Evolutionary conservation across 78 protist species (phyloP), one percentile per base, ranked within the genome.

Genomic region (Isochrysis galbana): DNA sequence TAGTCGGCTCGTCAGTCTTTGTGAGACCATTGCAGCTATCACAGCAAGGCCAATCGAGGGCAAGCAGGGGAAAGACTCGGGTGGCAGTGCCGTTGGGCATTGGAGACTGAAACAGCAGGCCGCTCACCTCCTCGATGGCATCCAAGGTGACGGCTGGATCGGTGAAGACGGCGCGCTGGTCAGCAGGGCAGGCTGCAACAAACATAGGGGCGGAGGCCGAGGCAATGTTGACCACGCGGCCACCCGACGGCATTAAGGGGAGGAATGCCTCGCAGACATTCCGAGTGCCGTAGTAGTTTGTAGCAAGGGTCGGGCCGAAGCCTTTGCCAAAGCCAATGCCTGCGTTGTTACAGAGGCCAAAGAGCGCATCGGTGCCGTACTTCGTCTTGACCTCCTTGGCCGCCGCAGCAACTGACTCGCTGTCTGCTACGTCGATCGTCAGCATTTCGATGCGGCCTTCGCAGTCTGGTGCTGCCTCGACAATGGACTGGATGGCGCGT

Each of bases 311-410:
- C 41, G 10, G 69, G n/a, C 36, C 34, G 34, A 86, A 45, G 21
- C 39, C 4, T 19, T 23, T 1, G 38, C 90, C 90, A 45, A 86
- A 86, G 25, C 90, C 90, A 22, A 86, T 17, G 54, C 91, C 91
- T 22, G 91, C 91, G 46, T 89, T 89, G 91, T 89, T 89, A 61
- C n/a, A 25, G 29, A 84, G 29, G 89, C 72, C 89, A 17, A 45
- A 21, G 67, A 84, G 89, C 45, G 72, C 25, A 4, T 47, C 89
- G 29, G 7, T 1, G n/a, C 26, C n/a, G 3, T 21, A 69, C 17
- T 39, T 2, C 14, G 78, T 39, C n/a, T n/a, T 38, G 7, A 84
- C 19, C 38, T 5, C 39, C 39, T n/a, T 1, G 7, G 67, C 89
- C 7, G 89, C 89, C 3, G 54, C 67, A 10, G 54, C 42, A 21